A percentile compares a stretch with the other conserved stretches of the same genome.
Conservation (phyloP, 1,284 basidiomycete species). For the Austropuccinia psidii region DNA sequence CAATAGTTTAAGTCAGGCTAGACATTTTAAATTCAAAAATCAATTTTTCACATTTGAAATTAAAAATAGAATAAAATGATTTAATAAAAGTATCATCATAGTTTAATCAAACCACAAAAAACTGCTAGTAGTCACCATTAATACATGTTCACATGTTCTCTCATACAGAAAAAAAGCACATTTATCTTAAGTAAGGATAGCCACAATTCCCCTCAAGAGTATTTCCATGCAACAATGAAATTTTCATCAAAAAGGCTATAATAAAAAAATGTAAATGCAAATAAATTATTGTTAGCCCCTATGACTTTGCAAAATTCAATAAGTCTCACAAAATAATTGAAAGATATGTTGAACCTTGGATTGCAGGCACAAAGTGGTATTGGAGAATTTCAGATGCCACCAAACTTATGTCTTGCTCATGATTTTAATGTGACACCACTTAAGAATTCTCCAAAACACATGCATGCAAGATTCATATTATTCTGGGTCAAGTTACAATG, state of each 20-base stretch:
- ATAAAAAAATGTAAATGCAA: background rate
- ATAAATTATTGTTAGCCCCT: background rate
- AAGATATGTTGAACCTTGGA: constrained; percentile 67
- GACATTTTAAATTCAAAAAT: too few relatives aligned
- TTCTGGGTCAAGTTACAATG: constrained; percentile 81
- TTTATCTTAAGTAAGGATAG: too few relatives aligned
- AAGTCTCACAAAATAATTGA: too few relatives aligned
- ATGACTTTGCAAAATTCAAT: too few relatives aligned
- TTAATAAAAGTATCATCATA: too few relatives aligned
- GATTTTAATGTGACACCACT: constrained; percentile 75
- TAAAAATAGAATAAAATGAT: too few relatives aligned
- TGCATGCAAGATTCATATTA: constrained; percentile 99
- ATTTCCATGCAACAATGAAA: constrained; percentile 79
- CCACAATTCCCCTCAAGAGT: constrained; percentile 92
- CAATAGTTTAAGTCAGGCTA: too few relatives aligned
- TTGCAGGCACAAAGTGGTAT: constrained; percentile 83
- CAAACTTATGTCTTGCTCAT: constrained; percentile 55
- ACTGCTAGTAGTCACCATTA: too few relatives aligned
- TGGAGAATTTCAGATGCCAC: constrained; percentile 66
- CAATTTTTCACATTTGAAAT: too few relatives aligned
- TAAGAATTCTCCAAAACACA: constrained; percentile 98
- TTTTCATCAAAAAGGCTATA: constrained; percentile 87
- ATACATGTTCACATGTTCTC: too few relatives aligned
- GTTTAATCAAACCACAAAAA: too few relatives aligned
- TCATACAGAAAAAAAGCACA: too few relatives aligned